Base-by-base conservation (phyloP, 2,329 filamentous ascomycete species). In the Aspergillus novofumigatus region DNA sequence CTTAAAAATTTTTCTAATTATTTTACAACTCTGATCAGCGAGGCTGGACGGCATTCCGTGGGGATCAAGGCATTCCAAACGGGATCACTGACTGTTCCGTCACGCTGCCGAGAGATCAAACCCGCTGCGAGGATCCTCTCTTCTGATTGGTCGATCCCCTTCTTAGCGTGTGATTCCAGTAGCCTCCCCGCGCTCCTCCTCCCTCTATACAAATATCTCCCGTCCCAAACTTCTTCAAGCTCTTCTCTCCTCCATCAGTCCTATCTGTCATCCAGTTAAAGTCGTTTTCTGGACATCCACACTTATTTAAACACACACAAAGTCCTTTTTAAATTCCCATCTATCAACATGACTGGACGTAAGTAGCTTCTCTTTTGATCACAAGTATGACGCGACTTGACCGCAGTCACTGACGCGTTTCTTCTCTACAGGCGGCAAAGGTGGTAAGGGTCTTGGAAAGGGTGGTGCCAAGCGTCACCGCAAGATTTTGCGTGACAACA, bases 401-500 rank as follows among this genome's bases (percentile, higher is more conserved):
- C 29, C 47, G 48, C 59, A 54, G 55, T 62, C 54, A 75, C 80
- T 86, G 71, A 86, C 80, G 67, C 68, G 70, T 70, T 59, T 57
- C 67, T 62, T 63, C 61, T 66, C 60, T 64, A 70, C 71, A 94
- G 91, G 91, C 78, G 91, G 91, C 78, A 95, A 96, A 83, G 92
- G 92, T 80, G 92, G 92, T 78, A 96, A 96, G 87, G 92, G 92
- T 78, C 91, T 96, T 81, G 92, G 92, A 79, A 96, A 96, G 88
- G 92, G 92, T 68, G 92, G 92, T 79, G 93, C 93, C 81, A 97
- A 97, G 90, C 92, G 92, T 81, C 92, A 97, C 83, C 88, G 93
- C 75, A 97, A 97, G 90, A 97, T 97, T 84, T 86, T 97, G 80
- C 91, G 92, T 81, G 92, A 96, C 89, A 97, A 96, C 90, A 97